Conservation (phyloP, 2,329 filamentous ascomycete species). For the Colletotrichum horii region DNA sequence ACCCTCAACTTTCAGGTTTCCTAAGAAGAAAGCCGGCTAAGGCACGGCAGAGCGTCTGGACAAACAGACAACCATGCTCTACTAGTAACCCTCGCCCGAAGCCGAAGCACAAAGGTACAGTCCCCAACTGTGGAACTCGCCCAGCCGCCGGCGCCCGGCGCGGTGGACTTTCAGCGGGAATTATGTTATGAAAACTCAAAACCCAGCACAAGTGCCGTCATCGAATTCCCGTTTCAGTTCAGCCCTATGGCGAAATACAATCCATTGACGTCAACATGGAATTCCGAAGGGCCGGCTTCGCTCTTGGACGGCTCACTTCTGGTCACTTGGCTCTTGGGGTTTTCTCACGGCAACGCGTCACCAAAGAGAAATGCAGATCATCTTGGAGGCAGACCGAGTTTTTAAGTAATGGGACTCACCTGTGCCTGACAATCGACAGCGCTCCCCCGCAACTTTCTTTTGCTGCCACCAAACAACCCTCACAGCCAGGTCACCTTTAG, state of each 20-base stretch:
- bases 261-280: slow-evolving; percentile 13
- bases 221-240: not conserved
- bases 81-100: not conserved
- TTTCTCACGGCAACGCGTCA: slow-evolving; percentile 4
- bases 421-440: not conserved
- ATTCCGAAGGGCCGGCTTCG: not conserved
- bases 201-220: slow-evolving; percentile 2
- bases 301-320: not conserved
- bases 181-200: slow-evolving; percentile 22
- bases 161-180: not conserved
- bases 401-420: not conserved
- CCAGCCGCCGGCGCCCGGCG: slow-evolving; percentile 1
- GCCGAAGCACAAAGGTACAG: not conserved
- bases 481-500: not conserved
- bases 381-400: not conserved
- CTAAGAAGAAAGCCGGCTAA: not conserved
- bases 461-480: not conserved
- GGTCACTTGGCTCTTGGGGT: not conserved
- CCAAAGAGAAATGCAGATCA: not conserved
- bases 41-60: not conserved
- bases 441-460: not conserved
- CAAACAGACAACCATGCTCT: not conserved
- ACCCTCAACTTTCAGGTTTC: not conserved
- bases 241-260: slow-evolving; percentile 1
- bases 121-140: slow-evolving; percentile 4